Evolutionary conservation across 2,329 filamentous ascomycete species (phyloP), one percentile per base, ranked within the genome.

Genomic region (Hypoxylon sp.): DNA sequence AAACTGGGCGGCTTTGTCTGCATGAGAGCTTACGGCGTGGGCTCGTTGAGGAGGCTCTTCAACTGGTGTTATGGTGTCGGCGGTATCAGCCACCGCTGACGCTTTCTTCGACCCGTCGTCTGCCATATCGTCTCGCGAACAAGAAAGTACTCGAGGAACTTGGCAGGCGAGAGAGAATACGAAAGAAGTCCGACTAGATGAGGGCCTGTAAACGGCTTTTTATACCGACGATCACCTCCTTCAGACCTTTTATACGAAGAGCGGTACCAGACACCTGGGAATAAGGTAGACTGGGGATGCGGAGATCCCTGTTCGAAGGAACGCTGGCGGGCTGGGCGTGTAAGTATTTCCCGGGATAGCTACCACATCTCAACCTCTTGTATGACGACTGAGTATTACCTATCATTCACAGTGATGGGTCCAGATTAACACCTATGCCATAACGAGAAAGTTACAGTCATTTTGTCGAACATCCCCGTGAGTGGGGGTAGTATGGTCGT

Each of bases 1-100:
- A 67, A 84, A 85, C 48, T 81, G 76, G 4, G 82, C 83, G 3
- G 83, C 83, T 64, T 81, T 83, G 50, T 85, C 83, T 22, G 70
- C 72, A 24, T 65, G 60, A 8, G 63, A 63, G 24, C 47, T 70
- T 35, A 70, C 58, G 3, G 63, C 57, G 1, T 64, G 70, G 5
- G 29, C 24, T 31, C 52, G 33, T 14, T 50, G 59, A 13, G 64
- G 13, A 2, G 63, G 11, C 24, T 56, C 54, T 44, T 64, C 39
- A 10, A 59, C 52, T 5, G 65, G 70, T 44, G 70, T 70, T 53
- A 77, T 76, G n/a, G 50, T 44, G 31, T 76, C 72, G 5, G 55
- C 33, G 37, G 70, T 35, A 24, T 72, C 60, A 47, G 61, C 44
- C n/a, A 19, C 55, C 24, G 59, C 47, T 8, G 70, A 29, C 2